Percentiles rank a stretch among this genome's conserved stretches.
phyloP scores from a whole-genome alignment of 1,139 yeast species.

The Debaryomycetaceae sp. region DNA sequence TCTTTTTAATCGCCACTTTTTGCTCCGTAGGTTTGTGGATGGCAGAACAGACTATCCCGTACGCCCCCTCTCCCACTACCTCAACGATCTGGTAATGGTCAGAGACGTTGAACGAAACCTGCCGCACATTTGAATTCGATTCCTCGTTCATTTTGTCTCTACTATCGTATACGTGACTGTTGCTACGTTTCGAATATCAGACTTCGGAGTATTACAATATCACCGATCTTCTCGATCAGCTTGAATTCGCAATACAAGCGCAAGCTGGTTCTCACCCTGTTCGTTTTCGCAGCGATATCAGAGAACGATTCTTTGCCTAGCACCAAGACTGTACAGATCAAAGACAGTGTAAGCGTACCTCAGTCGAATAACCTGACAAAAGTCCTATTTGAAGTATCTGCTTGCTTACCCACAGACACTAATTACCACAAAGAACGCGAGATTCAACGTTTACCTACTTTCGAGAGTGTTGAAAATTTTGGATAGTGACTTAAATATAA shows the following conservation, averaged over 20 bases:
- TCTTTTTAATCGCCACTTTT: constrained; percentile 91
- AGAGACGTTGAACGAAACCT: constrained; percentile 79
- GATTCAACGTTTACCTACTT: no score
- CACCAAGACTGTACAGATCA: background rate
- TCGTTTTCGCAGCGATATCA: background rate
- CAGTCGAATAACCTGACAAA: background rate
- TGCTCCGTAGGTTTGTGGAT: constrained; percentile 83
- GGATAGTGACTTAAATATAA: background rate
- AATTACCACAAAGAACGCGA: no score
- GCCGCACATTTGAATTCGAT: constrained; percentile 22
- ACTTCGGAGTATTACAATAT: no score
- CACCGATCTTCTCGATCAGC: no score
- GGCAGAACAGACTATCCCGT: constrained; percentile 94
- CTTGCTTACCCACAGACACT: no score
- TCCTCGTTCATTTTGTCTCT: background rate
- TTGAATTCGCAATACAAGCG: no score
- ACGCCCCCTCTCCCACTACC: constrained; percentile 97
- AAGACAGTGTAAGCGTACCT: background rate
- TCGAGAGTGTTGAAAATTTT: background rate
- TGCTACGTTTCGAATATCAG: no score
- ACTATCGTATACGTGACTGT: no score
- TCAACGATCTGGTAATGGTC: constrained; percentile 82
- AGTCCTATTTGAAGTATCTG: background rate
- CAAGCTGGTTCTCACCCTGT: no score
- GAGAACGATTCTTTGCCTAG: background rate